A percentile compares a stretch with the other conserved stretches of the same genome.
These are phyloP conservation scores for Malus orientalis DNA, from an alignment of 306 rosid species.

Conservation along the genomic window DNA sequence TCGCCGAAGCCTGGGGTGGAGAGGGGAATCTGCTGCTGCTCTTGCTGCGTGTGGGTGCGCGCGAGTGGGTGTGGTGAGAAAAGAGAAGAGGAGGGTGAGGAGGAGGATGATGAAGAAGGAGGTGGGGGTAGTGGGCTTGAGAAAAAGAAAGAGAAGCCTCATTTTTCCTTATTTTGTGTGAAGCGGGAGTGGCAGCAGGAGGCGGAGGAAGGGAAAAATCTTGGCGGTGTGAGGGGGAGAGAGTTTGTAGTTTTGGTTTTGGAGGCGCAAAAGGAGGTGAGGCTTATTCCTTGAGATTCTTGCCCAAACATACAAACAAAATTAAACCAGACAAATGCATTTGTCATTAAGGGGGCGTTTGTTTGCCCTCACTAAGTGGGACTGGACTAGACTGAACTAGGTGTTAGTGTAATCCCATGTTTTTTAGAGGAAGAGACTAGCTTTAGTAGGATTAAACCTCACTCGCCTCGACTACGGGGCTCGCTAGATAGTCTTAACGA, in stretches of 20 bases:
- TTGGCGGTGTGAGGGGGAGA: not conserved
- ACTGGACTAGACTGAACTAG: too few relatives aligned
- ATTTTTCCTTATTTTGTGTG: not conserved
- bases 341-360: too few relatives aligned
- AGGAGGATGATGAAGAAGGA: not conserved
- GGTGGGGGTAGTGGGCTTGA: not conserved
- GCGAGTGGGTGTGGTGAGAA: not conserved
- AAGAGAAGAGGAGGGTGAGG: not conserved
- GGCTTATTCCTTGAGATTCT: not conserved
- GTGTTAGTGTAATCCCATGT: too few relatives aligned
- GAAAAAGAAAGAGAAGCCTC: not conserved
- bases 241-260: not conserved
- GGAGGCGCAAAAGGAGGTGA: constrained; percentile 9
- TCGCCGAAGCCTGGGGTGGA: not conserved
- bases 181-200: not conserved
- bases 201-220: not conserved
- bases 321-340: not conserved
- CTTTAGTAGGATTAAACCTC: too few relatives aligned
- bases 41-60: not conserved
- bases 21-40: not conserved
- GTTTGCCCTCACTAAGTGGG: too few relatives aligned
- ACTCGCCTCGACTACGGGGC: too few relatives aligned
- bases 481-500: too few relatives aligned
- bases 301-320: not conserved
- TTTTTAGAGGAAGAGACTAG: too few relatives aligned